Evolutionary conservation across 495 filamentous ascomycete genomes (phyloP).

Genomic region (Xylaria flabelliformis): DNA sequence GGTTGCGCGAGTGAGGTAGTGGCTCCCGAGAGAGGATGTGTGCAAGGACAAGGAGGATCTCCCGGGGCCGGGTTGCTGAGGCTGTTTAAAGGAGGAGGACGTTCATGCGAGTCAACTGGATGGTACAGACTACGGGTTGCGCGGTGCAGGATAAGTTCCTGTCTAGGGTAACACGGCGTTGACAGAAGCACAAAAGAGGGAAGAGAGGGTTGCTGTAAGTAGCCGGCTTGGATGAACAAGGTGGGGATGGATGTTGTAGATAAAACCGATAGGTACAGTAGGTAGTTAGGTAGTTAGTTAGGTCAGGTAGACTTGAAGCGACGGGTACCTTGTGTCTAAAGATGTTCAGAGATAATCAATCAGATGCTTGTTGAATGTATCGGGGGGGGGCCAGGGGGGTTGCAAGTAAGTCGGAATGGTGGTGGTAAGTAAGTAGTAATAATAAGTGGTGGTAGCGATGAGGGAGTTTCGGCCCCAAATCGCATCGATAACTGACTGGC

Average conservation of each 20-base stretch:
- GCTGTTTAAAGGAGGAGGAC: slow-evolving; percentile 22
- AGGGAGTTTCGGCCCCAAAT: slow-evolving; percentile 24
- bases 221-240: not conserved
- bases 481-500: slow-evolving; percentile 6
- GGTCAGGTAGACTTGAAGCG: not conserved
- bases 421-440: not conserved
- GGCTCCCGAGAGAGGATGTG: slow-evolving; percentile 15
- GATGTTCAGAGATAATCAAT: slow-evolving; percentile 16
- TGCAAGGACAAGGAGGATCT: slow-evolving; percentile 15
- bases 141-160: slow-evolving; percentile 8
- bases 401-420: not conserved
- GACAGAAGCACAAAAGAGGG: not conserved
- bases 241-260: slow-evolving; percentile 21
- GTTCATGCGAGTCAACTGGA: slow-evolving; percentile 25
- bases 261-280: not conserved
- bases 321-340: slow-evolving; percentile 20
- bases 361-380: slow-evolving; percentile 10
- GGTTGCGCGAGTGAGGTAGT: no score
- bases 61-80: slow-evolving; percentile 20
- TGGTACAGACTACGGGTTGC: slow-evolving; percentile 1
- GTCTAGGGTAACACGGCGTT: slow-evolving; percentile 13
- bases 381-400: slow-evolving; percentile 17
- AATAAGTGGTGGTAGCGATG: slow-evolving; percentile 8
- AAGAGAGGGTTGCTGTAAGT: not conserved
- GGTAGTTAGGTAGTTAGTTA: no score